These are phyloP conservation scores for Solanum stenotomum DNA, from an alignment of 257 asterid species.

Conservation along the genomic window DNA sequence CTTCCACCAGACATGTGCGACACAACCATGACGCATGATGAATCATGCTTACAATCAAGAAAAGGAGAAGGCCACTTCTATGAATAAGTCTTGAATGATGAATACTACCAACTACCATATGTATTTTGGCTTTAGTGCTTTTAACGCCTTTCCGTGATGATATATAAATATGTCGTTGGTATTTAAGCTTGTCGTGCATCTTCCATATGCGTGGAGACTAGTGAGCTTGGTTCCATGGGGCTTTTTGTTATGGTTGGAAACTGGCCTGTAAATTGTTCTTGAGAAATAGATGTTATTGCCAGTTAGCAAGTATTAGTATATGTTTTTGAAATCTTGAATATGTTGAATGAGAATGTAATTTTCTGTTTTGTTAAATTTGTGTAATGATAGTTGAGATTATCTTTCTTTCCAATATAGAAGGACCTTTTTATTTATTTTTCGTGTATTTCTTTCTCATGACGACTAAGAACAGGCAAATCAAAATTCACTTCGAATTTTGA, in stretches of 20 bases:
- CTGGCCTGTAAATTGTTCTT: background rate
- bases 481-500: background rate
- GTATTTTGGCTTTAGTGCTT: background rate
- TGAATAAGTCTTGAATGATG: background rate
- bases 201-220: background rate
- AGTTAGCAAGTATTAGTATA: background rate
- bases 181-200: background rate
- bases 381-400: background rate
- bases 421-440: background rate
- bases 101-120: background rate
- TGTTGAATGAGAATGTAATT: background rate
- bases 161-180: background rate
- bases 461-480: no score
- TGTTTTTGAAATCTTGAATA: background rate
- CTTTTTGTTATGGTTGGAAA: background rate
- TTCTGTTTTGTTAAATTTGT: background rate
- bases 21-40: background rate
- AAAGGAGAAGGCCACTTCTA: background rate
- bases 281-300: background rate
- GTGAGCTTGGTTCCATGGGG: background rate
- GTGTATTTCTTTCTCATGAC: no score
- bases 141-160: background rate
- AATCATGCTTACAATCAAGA: background rate
- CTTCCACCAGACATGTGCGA: constrained; percentile 28
- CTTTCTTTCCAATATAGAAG: background rate